phyloP scores from a whole-genome alignment of 345 rosid genomes.

The Syzygium aromaticum region DNA sequence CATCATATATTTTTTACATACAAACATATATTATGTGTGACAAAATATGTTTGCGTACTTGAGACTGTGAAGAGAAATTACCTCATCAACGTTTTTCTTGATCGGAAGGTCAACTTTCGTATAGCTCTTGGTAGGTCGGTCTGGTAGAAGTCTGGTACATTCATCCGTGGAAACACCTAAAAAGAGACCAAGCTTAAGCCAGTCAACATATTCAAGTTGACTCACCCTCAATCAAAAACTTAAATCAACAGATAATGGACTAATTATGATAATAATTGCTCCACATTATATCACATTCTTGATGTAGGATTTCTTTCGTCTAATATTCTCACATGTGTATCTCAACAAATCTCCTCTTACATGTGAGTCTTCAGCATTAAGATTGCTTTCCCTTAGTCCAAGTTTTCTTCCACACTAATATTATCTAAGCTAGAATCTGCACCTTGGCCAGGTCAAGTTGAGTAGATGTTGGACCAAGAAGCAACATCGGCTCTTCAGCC shows the following conservation, averaged over 20 bases:
- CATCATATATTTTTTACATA: background rate
- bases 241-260: background rate
- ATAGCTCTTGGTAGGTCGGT: background rate
- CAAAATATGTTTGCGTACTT: background rate
- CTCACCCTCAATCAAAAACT: background rate
- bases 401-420: background rate
- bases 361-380: background rate
- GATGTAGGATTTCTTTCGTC: background rate
- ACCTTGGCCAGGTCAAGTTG: background rate
- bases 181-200: accelerated
- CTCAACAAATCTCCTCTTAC: background rate
- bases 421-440: background rate
- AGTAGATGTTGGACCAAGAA: background rate
- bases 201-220: background rate
- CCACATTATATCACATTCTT: background rate
- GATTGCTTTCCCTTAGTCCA: background rate
- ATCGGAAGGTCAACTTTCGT: background rate
- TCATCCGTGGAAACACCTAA: background rate
- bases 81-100: background rate
- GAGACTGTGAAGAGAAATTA: background rate
- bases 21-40: background rate
- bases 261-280: background rate
- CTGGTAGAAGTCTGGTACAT: no score
- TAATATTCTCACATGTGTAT: background rate
- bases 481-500: background rate